Evolutionary conservation across 2,329 filamentous ascomycete genomes (phyloP), one percentile per base, ranked within the genome.

Genomic region (Talaromyces sp.): DNA sequence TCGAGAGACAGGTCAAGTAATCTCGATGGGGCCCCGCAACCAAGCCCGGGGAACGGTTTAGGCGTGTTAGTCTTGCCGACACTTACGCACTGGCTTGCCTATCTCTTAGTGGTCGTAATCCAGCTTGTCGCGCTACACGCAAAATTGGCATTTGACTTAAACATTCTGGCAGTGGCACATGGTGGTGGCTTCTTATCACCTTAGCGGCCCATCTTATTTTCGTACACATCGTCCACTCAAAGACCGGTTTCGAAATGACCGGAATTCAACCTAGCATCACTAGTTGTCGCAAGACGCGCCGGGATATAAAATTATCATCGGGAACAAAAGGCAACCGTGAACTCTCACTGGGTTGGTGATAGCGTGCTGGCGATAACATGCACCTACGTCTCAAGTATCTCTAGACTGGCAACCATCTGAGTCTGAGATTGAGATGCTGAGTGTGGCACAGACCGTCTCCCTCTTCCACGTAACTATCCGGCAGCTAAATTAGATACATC

Each of bases 391-490:
- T 56, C 50, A 56, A 37, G n/a, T 37, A 11, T 39, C 10, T 54
- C 48, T 14, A 37, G 52, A 56, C 52, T 56, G n/a, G 9, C 52
- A 39, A n/a, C 52, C 33, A 56, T 11, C 50, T 37, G 50, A 19
- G n/a, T 22, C 5, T 37, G 50, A 35, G 50, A 9, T 16, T 50
- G 22, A 50, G 31, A 13, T 54, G 22, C 33, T 43, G 10, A 35
- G n/a, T 54, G 35, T 50, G 47, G 31, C 58, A 45, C 58, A 60
- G 43, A 60, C 27, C 58, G 31, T 60, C 43, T 13, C 31, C n/a
- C 5, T 37, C n/a, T 50, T 19, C 19, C 33, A 27, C 16, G 14
- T 22, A 60, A 60, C 52, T 56, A n/a, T 56, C n/a, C 31, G 50
- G 22, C n/a, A 50, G 48, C 16, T 31, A 22, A 35, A 10, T 35